These are phyloP conservation scores for Hordeum marinum DNA, from an alignment of 176 grass and related monocot species.

Conservation along the genomic window DNA sequence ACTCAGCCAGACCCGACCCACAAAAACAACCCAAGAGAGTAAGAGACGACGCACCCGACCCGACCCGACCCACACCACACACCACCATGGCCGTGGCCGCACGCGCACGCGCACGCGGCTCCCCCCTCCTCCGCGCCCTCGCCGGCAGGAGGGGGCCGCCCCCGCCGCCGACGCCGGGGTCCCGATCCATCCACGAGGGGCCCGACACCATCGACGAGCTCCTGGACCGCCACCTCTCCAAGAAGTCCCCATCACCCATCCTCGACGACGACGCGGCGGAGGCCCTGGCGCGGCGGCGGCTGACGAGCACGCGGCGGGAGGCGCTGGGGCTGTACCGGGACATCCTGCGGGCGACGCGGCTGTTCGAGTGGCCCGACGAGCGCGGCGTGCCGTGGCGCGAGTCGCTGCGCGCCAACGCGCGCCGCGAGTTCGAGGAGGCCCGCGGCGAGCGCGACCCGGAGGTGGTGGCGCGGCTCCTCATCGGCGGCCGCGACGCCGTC, in stretches of 20 bases:
- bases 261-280: slow-evolving; percentile 42
- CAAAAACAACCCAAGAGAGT: background rate
- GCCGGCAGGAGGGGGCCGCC: background rate
- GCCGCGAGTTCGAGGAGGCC: slow-evolving; percentile 70
- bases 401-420: slow-evolving; percentile 61
- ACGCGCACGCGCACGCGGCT: background rate
- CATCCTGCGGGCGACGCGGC: slow-evolving; percentile 57
- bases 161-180: background rate
- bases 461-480: slow-evolving; percentile 74
- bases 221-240: slow-evolving; percentile 74
- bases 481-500: slow-evolving; percentile 69
- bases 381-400: slow-evolving; percentile 81
- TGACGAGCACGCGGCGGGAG: slow-evolving; percentile 70
- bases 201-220: slow-evolving; percentile 96
- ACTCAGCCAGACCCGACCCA: too few relatives aligned
- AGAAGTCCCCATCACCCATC: slow-evolving; percentile 32
- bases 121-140: slow-evolving; percentile 11
- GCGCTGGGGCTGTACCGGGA: slow-evolving; percentile 73
- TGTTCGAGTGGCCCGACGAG: slow-evolving; percentile 75
- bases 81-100: slow-evolving; percentile 13
- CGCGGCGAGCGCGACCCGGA: slow-evolving; percentile 72
- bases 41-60: too few relatives aligned
- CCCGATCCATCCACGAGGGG: slow-evolving; percentile 69
- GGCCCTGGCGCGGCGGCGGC: slow-evolving; percentile 36
- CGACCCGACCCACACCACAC: background rate